Evolutionary conservation across 2,329 filamentous ascomycete species (phyloP).

Genomic region (Dothistroma pini): DNA sequence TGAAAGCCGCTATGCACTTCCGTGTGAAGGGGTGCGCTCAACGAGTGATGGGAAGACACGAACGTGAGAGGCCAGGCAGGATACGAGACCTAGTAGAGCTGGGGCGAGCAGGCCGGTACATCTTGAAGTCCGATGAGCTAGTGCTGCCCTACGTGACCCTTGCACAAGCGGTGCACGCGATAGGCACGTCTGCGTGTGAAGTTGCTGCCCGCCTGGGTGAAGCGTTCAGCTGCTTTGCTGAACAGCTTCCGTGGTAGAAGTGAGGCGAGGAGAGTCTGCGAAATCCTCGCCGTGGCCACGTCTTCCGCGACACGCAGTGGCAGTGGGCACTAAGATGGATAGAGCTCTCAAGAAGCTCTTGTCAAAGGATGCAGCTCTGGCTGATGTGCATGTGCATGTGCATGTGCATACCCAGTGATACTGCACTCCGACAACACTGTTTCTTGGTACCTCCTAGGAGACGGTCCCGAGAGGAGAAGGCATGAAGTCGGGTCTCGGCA

Average conservation of each 20-base stretch:
- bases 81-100: neutral
- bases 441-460: no score
- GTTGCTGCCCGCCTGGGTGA: neutral
- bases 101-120: neutral
- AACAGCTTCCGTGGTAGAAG: neutral
- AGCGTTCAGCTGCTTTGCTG: neutral
- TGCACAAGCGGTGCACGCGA: neutral
- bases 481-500: neutral
- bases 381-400: no score
- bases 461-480: neutral
- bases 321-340: neutral
- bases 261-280: neutral
- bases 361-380: neutral
- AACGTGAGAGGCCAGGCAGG: neutral
- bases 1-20: neutral
- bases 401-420: no score
- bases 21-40: neutral
- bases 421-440: no score
- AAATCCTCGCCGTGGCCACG: neutral
- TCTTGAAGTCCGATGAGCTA: neutral
- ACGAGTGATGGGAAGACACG: neutral
- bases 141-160: neutral
- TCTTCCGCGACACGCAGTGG: neutral
- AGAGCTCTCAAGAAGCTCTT: neutral
- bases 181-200: neutral